These are phyloP conservation scores for Magnolia officinalis DNA, from an alignment of 164 flowering plant species.

Conservation along the genomic window DNA sequence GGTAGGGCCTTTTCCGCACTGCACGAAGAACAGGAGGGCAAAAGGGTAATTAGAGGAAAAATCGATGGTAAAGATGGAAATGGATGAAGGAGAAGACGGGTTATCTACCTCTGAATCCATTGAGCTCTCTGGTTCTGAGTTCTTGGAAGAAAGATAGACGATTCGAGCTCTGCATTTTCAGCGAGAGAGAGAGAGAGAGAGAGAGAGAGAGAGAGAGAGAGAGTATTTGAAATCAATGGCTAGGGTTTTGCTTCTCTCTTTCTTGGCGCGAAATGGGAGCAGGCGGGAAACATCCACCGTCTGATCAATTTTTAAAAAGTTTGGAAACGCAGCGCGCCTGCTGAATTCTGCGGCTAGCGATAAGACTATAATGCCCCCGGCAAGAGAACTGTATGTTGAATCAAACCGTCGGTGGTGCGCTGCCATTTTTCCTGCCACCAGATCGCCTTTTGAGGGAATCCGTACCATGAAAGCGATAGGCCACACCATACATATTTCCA, in stretches of 20 bases:
- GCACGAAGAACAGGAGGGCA: slow-evolving; percentile 16
- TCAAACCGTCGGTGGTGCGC: no score
- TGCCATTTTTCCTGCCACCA: no score
- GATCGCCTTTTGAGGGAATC: no score
- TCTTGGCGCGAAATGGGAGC: slow-evolving; percentile 16
- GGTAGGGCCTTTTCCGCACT: slow-evolving; percentile 61
- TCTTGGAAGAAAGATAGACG: slow-evolving; percentile 49
- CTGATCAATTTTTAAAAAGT: background rate
- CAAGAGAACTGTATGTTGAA: no score
- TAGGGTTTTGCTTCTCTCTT: background rate
- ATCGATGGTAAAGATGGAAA: background rate
- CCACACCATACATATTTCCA: no score
- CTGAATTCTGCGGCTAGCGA: no score
- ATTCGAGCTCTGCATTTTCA: slow-evolving; percentile 13
- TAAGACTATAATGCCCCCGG: no score
- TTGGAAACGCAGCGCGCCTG: background rate
- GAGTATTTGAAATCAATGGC: background rate
- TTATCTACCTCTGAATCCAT: slow-evolving; percentile 65
- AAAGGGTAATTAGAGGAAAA: slow-evolving; percentile 15
- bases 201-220: slow-evolving; percentile 24
- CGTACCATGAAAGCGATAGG: no score
- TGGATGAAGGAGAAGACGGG: background rate
- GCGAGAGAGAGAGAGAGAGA: slow-evolving; percentile 18
- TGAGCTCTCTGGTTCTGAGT: slow-evolving; percentile 71
- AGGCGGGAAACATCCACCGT: slow-evolving; percentile 3